Conservation (phyloP, 768 basidiomycete genomes). For the Hygrophoropsis aurantiaca region DNA sequence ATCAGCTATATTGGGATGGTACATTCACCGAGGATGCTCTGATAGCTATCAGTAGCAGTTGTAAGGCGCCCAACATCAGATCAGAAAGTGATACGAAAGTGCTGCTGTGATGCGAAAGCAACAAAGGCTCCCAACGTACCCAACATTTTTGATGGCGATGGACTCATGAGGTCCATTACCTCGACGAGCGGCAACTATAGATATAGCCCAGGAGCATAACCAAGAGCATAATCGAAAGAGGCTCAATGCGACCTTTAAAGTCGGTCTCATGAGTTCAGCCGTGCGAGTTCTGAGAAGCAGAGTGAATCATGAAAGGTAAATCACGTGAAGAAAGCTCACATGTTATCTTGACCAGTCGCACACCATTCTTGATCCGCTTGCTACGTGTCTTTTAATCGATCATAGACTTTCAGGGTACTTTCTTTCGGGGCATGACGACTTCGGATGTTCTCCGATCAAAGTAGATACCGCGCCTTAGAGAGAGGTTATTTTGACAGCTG, state of each 20-base stretch:
- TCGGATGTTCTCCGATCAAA: not conserved
- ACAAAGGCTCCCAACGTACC: no score
- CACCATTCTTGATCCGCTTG: no score
- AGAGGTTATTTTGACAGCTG: conserved; percentile 20
- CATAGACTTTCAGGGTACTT: conserved; percentile 4
- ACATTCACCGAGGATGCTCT: conserved; percentile 7
- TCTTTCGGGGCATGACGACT: not conserved
- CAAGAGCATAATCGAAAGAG: no score
- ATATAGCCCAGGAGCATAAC: no score
- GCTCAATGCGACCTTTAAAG: no score
- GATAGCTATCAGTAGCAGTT: conserved; percentile 1
- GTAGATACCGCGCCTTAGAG: conserved; percentile 1
- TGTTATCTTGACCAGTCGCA: not conserved
- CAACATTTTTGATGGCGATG: no score
- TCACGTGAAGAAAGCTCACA: conserved; percentile 12
- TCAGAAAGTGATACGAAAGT: no score
- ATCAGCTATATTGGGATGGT: conserved; percentile 11
- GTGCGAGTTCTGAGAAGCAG: conserved; percentile 11
- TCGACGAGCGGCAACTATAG: no score
- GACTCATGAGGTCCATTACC: no score
- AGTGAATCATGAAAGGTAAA: conserved; percentile 6
- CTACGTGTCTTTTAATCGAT: conserved; percentile 17
- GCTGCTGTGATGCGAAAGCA: no score
- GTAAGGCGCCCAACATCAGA: no score
- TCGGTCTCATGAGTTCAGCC: no score